These are phyloP conservation scores for Psilocybe mexicana DNA, from an alignment of 1,284 basidiomycete species.

Conservation along the genomic window DNA sequence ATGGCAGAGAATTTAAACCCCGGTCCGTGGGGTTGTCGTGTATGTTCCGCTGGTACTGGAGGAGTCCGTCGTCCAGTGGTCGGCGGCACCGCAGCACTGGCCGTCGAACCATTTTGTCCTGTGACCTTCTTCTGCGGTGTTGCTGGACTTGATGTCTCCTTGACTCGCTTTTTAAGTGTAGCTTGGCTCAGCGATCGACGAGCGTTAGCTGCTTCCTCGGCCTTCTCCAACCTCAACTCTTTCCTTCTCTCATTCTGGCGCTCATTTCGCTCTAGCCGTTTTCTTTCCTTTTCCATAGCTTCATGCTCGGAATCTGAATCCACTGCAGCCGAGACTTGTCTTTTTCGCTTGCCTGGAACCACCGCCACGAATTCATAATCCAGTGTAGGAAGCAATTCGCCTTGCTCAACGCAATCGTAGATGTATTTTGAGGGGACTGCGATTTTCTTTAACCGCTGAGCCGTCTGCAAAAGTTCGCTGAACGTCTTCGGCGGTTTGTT, in stretches of 20 bases:
- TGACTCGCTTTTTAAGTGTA: not conserved
- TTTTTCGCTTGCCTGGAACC: constrained; percentile 13
- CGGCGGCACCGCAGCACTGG: not conserved
- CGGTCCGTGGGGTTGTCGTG: constrained; percentile 13
- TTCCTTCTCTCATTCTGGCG: constrained; percentile 19
- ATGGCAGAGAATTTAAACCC: constrained; percentile 25
- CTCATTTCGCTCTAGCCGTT: constrained; percentile 23
- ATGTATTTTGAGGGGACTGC: constrained; percentile 56
- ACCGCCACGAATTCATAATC: constrained; percentile 35
- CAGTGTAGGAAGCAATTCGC: constrained; percentile 41
- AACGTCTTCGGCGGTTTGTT: constrained; percentile 40
- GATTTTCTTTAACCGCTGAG: constrained; percentile 35
- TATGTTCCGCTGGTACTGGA: constrained; percentile 11
- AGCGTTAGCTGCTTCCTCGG: not conserved
- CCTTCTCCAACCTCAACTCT: constrained; percentile 9
- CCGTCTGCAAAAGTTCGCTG: constrained; percentile 42
- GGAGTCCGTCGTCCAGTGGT: constrained; percentile 9
- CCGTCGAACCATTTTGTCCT: not conserved
- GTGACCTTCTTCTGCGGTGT: not conserved
- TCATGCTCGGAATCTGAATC: constrained; percentile 7
- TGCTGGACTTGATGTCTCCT: not conserved
- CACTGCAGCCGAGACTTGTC: constrained; percentile 5
- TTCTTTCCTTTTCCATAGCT: constrained; percentile 14
- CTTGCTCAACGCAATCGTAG: constrained; percentile 49
- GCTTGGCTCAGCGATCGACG: not conserved